These are phyloP conservation scores for Ceratocystis cacaofunesta DNA, from an alignment of 2,329 filamentous ascomycete species.

Conservation along the genomic window DNA sequence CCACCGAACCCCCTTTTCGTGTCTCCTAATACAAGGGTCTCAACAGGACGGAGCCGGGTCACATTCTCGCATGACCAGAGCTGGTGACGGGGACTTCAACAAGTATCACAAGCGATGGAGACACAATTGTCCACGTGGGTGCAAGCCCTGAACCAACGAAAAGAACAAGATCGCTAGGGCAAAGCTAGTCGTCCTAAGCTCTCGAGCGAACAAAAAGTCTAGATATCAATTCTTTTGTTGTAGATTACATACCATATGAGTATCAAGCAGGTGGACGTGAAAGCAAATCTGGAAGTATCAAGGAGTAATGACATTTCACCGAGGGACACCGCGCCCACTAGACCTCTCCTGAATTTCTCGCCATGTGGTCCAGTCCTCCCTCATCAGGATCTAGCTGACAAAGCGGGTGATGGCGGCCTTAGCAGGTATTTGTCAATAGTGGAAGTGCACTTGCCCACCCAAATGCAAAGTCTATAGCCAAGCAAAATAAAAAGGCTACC, in stretches of 20 bases:
- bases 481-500: neutral
- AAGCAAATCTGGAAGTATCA: no score
- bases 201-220: no score
- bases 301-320: no score
- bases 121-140: neutral
- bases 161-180: no score
- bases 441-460: neutral
- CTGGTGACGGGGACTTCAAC: neutral
- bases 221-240: no score
- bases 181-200: no score
- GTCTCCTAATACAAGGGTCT: neutral
- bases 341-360: no score
- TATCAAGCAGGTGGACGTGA: no score
- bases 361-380: neutral
- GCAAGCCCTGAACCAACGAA: neutral
- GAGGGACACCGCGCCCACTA: no score
- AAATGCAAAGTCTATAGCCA: neutral
- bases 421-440: neutral
- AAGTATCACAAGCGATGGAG: neutral
- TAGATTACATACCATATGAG: no score
- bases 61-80: neutral
- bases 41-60: neutral
- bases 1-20: no score
- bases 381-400: neutral
- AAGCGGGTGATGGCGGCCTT: neutral